Evolutionary conservation across 2,329 filamentous ascomycete species (phyloP).

Genomic region (Fusarium sp.): DNA sequence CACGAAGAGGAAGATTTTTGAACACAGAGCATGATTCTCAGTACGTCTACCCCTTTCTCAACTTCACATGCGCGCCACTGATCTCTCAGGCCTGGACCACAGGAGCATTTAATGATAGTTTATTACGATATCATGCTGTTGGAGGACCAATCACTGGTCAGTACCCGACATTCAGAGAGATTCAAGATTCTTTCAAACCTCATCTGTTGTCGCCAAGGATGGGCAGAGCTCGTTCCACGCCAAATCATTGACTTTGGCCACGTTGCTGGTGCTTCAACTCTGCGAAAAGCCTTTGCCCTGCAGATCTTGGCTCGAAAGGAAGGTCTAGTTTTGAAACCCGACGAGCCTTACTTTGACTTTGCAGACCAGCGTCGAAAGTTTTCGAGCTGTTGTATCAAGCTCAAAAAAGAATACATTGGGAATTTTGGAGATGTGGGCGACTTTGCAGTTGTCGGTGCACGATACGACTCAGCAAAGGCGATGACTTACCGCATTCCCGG

Average conservation of each 20-base stretch:
- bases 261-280: slow-evolving; percentile 57
- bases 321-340: slow-evolving; percentile 82
- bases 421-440: slow-evolving; percentile 84
- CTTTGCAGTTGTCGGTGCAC: slow-evolving; percentile 80
- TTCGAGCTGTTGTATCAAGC: slow-evolving; percentile 72
- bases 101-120: slow-evolving; percentile 69
- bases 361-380: slow-evolving; percentile 48
- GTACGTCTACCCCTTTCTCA: slow-evolving; percentile 52
- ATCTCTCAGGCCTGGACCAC: slow-evolving; percentile 53
- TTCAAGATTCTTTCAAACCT: slow-evolving; percentile 67
- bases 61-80: slow-evolving; percentile 18
- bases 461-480: slow-evolving; percentile 72
- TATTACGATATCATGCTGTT: slow-evolving; percentile 67
- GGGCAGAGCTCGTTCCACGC: slow-evolving; percentile 72
- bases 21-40: slow-evolving; percentile 74
- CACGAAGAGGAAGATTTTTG: slow-evolving; percentile 74
- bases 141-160: slow-evolving; percentile 62
- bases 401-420: slow-evolving; percentile 86
- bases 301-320: slow-evolving; percentile 75
- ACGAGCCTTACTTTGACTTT: slow-evolving; percentile 78
- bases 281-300: slow-evolving; percentile 72
- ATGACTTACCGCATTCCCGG: slow-evolving; percentile 61
- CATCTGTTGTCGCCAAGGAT: slow-evolving; percentile 62
- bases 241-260: slow-evolving; percentile 72
- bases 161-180: slow-evolving; percentile 64